A percentile compares a stretch with the other conserved stretches of the same genome.
phyloP scores from a whole-genome alignment of 1,284 basidiomycete species.

The Ceratobasidium theobromae region DNA sequence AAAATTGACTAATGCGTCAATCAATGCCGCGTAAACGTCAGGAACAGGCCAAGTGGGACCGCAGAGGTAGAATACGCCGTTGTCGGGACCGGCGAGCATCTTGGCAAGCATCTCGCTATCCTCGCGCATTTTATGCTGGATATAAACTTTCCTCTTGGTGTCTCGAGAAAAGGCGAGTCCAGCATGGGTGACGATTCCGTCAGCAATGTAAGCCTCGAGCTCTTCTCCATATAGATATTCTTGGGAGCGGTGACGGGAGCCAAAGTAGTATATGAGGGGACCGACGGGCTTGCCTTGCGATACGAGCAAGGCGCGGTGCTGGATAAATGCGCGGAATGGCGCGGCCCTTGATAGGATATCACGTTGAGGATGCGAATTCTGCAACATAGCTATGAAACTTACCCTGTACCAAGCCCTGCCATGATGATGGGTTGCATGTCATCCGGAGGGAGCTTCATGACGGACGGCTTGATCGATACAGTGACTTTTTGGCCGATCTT shows the following conservation, averaged over 20 bases:
- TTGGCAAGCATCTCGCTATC: conserved; percentile 76
- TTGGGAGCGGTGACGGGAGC: conserved; percentile 89
- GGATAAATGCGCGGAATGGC: conserved; percentile 97
- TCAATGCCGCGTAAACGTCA: conserved; percentile 92
- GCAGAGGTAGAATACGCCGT: conserved; percentile 92
- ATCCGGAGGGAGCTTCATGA: conserved; percentile 96
- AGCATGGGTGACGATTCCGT: conserved; percentile 82
- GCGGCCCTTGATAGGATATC: conserved; percentile 58
- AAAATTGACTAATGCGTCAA: conserved; percentile 73
- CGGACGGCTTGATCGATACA: conserved; percentile 96
- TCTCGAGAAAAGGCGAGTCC: conserved; percentile 98
- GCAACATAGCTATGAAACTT: conserved; percentile 29
- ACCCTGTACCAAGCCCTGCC: conserved; percentile 95
- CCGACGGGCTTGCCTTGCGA: conserved; percentile 79
- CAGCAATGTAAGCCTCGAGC: conserved; percentile 79
- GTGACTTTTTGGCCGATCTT: conserved; percentile 90
- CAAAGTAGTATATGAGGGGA: conserved; percentile 97
- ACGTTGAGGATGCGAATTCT: not conserved
- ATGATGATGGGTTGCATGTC: conserved; percentile 92
- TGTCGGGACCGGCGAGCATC: conserved; percentile 58
- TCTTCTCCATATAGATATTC: conserved; percentile 98
- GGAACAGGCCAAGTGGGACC: conserved; percentile 99
- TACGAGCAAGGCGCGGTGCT: conserved; percentile 85
- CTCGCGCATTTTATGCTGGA: conserved; percentile 97
- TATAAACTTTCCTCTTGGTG: conserved; percentile 89